These are phyloP conservation scores for Paramecium octaurelia DNA, from an alignment of 73 alveolate species.

Conservation along the genomic window DNA sequence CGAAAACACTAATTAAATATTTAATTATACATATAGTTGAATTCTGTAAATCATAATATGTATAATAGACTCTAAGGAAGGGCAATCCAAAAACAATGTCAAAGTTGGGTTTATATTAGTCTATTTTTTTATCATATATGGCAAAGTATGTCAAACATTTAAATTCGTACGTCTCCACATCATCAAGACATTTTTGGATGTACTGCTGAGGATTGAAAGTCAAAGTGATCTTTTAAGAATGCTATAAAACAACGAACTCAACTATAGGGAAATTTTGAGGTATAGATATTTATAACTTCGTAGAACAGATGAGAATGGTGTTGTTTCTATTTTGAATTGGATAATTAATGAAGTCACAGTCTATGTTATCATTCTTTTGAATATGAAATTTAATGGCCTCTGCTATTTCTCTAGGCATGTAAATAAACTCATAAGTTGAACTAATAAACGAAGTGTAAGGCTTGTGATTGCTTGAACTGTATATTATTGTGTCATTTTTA, in stretches of 20 bases:
- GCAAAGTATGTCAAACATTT: conserved; percentile 4
- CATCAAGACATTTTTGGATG: conserved; percentile 25
- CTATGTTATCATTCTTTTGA: background rate
- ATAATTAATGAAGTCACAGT: background rate
- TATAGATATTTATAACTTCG: background rate
- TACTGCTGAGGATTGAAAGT: background rate
- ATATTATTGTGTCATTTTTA: background rate
- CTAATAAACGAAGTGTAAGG: conserved; percentile 4
- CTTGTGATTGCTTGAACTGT: background rate
- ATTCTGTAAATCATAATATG: conserved; percentile 9
- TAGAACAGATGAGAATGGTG: background rate
- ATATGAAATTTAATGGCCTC: background rate
- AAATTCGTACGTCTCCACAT: background rate
- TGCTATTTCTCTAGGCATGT: background rate
- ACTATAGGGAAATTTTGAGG: background rate
- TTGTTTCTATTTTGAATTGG: background rate
- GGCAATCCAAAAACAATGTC: conserved; percentile 34
- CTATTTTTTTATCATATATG: background rate
- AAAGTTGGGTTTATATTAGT: background rate
- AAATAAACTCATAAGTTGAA: background rate
- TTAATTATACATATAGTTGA: background rate
- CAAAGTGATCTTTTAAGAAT: background rate
- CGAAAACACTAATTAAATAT: background rate
- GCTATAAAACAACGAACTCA: background rate
- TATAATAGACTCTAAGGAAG: background rate